Percentiles rank a stretch among this genome's conserved stretches.
Evolutionary conservation across 164 flowering plant species (phyloP).

Genomic region (Kalanchoe fedtschenkoi): DNA sequence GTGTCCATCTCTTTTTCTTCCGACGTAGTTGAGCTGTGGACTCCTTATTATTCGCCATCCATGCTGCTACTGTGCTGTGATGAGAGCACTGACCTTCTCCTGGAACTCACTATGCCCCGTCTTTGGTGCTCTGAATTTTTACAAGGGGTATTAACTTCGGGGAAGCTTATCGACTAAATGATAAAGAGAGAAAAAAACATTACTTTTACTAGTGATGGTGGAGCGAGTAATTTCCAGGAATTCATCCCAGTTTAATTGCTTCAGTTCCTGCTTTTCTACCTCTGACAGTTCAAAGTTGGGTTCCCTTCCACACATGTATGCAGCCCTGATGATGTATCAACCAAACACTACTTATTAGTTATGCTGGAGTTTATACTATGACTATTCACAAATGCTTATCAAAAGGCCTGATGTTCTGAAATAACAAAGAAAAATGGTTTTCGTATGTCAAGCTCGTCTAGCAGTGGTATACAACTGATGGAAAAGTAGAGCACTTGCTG

Average conservation of each 20-base stretch:
- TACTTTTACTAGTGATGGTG: constrained; percentile 72
- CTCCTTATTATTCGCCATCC: too few species aligned
- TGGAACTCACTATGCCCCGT: too few species aligned
- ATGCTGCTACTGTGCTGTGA: too few species aligned
- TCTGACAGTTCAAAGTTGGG: constrained; percentile 83
- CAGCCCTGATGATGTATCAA: constrained; percentile 55
- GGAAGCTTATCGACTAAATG: too few species aligned
- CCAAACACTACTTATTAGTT: neutral
- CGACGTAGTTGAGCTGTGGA: too few species aligned
- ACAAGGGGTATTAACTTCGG: too few species aligned
- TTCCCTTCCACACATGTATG: constrained; percentile 96
- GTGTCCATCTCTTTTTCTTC: too few species aligned
- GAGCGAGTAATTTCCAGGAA: constrained; percentile 71
- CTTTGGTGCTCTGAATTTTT: too few species aligned
- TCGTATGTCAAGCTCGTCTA: neutral
- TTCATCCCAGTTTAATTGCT: constrained; percentile 67
- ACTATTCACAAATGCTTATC: too few species aligned
- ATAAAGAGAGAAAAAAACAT: neutral
- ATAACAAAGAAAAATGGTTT: neutral
- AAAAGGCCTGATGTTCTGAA: too few species aligned
- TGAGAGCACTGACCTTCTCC: too few species aligned
- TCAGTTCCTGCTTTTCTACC: constrained; percentile 74
- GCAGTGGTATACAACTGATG: neutral
- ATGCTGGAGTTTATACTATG: too few species aligned
- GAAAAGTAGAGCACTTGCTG: neutral